Percentiles rank a stretch among this genome's conserved stretches.
Evolutionary conservation across 805 yeast genomes (phyloP).

Genomic region (Zygoascus ofunaensis): DNA sequence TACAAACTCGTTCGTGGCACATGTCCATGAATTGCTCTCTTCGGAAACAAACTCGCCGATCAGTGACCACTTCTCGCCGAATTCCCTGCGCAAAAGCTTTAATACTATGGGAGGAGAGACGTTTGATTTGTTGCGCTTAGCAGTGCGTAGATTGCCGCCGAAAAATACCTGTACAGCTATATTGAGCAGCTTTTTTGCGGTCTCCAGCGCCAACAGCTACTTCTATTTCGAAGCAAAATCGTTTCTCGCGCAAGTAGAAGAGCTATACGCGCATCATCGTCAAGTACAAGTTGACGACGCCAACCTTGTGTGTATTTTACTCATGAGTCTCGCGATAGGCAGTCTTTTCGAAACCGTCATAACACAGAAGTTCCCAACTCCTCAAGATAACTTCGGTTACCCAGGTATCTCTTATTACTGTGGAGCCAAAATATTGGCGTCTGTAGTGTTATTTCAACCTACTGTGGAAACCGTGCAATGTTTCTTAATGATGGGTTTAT

Average conservation of each 20-base stretch:
- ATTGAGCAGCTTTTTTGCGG: not conserved
- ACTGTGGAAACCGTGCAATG: constrained; percentile 2
- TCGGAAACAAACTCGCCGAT: too few species aligned
- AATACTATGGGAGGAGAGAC: not conserved
- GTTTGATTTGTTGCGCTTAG: not conserved
- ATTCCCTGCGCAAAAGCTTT: not conserved
- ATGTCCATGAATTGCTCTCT: constrained; percentile 2
- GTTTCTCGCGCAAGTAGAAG: not conserved
- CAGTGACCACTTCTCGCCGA: not conserved
- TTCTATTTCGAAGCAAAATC: constrained; percentile 1
- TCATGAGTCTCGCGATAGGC: constrained; percentile 1
- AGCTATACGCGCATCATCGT: not conserved
- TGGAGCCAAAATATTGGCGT: constrained; percentile 1
- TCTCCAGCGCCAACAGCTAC: constrained; percentile 3
- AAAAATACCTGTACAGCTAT: not conserved
- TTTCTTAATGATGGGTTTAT: constrained; percentile 2
- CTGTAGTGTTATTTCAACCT: not conserved
- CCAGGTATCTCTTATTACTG: constrained; percentile 4
- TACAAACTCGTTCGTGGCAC: constrained; percentile 1
- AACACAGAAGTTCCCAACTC: not conserved
- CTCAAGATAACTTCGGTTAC: too few species aligned
- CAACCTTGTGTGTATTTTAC: not conserved
- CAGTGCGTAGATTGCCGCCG: constrained; percentile 3
- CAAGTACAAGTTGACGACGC: not conserved
- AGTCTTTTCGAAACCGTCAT: not conserved